Evolutionary conservation across 1,284 basidiomycete species (phyloP), one percentile per base, ranked within the genome.

Genomic region (Melampsora americana): DNA sequence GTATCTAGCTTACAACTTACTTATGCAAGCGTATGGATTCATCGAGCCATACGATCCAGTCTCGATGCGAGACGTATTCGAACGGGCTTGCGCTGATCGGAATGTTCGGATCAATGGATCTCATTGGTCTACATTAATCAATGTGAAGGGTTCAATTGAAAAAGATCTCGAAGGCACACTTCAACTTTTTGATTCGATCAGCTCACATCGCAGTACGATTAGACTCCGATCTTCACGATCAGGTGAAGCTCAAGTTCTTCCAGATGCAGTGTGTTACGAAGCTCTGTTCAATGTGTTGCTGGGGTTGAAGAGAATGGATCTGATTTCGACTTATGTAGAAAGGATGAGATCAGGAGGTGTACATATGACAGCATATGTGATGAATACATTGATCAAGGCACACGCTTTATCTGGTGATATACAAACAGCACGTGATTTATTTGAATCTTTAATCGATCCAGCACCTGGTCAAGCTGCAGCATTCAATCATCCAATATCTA

Each of bases 351-450:
- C 83, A 0, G 86, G 86, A 1, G 88, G 89, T 42, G 87, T 95
- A 9, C 90, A 91, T 80, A 90, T 93, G 87, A 99, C 95, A 0
- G 95, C 96, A 0, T 99, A 99, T 83, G 92, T 98, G 78, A 91
- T 91, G 61, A 99, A 99, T 84, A 86, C 92, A 78, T 84, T 97
- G 79, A 98, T 99, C 85, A 90, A 90, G 82, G 92, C 91, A 1
- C 92, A 94, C 81, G 89, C 94, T 0, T 86, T 88, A 35, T 86
- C 87, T 7, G 90, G 90, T 5, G 86, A 90, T 64, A 85, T 96
- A 70, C 88, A 88, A 35, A 84, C 86, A 61, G 89, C 94, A 0
- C 86, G 94, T 46, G 84, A 83, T 39, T 84, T 96, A 65, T 99
- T 99, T 82, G 92, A 95, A 83, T 84, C 86, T n/a, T 87, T 99